Percentiles rank a stretch among this genome's conserved stretches.
These are phyloP conservation scores for Amesomyces nigricolor DNA, from an alignment of 2,329 filamentous ascomycete species.

Conservation along the genomic window DNA sequence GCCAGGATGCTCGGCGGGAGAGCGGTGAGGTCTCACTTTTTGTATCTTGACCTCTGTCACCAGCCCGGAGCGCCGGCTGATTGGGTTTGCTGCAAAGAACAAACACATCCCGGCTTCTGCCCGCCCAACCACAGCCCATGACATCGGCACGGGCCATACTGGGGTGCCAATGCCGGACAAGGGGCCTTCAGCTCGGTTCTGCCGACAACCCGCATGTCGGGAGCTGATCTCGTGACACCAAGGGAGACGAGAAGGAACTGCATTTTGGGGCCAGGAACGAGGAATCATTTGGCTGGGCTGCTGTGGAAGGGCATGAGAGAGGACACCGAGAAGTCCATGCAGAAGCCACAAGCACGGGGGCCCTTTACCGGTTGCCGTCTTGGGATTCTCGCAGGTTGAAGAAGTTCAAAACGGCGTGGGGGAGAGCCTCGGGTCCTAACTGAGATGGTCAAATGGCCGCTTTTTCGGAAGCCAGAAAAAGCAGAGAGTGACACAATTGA, in stretches of 20 bases:
- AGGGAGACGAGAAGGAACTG: neutral
- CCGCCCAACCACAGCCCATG: constrained; percentile 10
- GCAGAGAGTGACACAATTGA: neutral
- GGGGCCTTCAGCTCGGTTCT: constrained; percentile 1
- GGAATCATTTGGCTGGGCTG: neutral
- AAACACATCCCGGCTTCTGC: neutral
- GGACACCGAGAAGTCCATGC: neutral
- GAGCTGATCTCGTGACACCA: constrained; percentile 1
- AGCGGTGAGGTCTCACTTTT: constrained; percentile 8
- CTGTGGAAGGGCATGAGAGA: neutral
- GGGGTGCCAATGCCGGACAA: neutral
- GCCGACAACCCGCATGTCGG: constrained; percentile 5
- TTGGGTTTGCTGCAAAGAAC: neutral
- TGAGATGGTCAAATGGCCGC: neutral
- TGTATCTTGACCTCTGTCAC: neutral
- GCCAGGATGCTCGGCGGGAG: too few relatives aligned
- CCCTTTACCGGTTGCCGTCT: neutral
- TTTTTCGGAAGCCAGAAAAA: neutral
- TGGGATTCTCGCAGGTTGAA: neutral
- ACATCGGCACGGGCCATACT: constrained; percentile 11
- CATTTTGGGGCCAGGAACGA: neutral
- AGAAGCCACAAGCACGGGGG: neutral
- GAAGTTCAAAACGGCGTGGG: neutral
- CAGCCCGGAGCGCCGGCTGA: neutral
- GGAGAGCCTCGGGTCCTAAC: neutral